Percentiles rank a stretch among this genome's conserved stretches.
Evolutionary conservation across 2,329 filamentous ascomycete genomes (phyloP).

Genomic region (Intubia oerlemansii): DNA sequence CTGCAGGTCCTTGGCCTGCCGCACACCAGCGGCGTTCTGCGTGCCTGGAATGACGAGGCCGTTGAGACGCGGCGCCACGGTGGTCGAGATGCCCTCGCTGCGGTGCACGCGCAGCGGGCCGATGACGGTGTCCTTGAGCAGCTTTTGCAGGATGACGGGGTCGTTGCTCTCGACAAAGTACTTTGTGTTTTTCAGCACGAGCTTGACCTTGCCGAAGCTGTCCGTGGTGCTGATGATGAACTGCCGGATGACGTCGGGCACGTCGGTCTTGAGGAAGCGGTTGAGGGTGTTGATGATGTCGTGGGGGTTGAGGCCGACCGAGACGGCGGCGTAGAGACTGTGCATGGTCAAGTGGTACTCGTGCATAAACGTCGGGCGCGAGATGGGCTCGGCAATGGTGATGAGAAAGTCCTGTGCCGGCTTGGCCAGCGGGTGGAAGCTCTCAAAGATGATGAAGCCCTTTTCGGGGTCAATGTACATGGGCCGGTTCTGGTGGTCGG

Average conservation of each 20-base stretch:
- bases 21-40: conserved; percentile 73
- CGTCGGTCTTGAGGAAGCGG: conserved; percentile 67
- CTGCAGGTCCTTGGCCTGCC: conserved; percentile 35
- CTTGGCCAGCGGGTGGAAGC: conserved; percentile 70
- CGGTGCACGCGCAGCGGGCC: conserved; percentile 52
- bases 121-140: conserved; percentile 72
- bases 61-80: conserved; percentile 67
- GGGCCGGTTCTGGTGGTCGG: conserved; percentile 73
- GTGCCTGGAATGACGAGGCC: conserved; percentile 86
- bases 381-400: conserved; percentile 84
- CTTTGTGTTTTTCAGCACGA: conserved; percentile 83
- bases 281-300: conserved; percentile 85
- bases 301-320: conserved; percentile 70
- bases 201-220: conserved; percentile 86
- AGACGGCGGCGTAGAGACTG: conserved; percentile 87
- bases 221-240: conserved; percentile 68
- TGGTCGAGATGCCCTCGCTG: conserved; percentile 47
- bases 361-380: conserved; percentile 74
- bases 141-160: conserved; percentile 60
- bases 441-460: conserved; percentile 79
- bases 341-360: conserved; percentile 85
- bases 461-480: conserved; percentile 83
- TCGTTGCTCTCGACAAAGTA: conserved; percentile 90
- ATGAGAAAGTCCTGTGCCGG: conserved; percentile 89
- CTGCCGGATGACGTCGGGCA: conserved; percentile 58